Base-by-base conservation (phyloP, 306 rosid genomes). In the Morella rubra region DNA sequence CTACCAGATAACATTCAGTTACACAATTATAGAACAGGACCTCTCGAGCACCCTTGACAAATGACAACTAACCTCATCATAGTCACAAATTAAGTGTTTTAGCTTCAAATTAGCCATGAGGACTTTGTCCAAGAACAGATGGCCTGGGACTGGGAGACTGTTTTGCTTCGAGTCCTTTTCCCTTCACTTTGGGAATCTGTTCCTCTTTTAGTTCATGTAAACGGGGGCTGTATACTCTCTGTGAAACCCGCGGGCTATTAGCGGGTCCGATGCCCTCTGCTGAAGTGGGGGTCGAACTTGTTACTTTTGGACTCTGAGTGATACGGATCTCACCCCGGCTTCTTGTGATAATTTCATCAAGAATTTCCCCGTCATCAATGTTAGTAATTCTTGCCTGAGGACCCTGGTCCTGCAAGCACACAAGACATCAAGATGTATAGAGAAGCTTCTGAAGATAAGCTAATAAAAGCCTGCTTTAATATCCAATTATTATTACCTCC, bases 311-410 rank as follows among this genome's bases (percentile, higher is more conserved):
- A 83, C 96, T 87, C 46, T 87, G 96, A 13, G 87, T 81, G 78
- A 53, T 87, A 9, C 93, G 91, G 75, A 94, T 78, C 87, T 94
- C 98, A 14, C 97, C 97, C 9, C 98, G 93, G 86, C 98, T 90
- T 81, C 93, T 89, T 47, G 98, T 94, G 76, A 90, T 86, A 24
- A 94, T 83, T 73, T 94, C 98, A 66, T 94, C 98, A 65, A 94
- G 93, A 79, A 94, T 80, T 79, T 94, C 98, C 40, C 89, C 90
- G n/a, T 86, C 79, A 44, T 84, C 93, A 18, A 87, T 59, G 73
- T 81, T 90, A 14, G 72, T 45, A 52, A 66, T 51, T 82, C 89
- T 80, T 83, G 78, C 87, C 72, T 85, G 80, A 65, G 61, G 81
- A 84, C 81, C 93, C 92, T 88, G 92, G 60, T 74, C 76, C 82